Evolutionary conservation across 257 asterid genomes (phyloP).

Genomic region (Solanum paucissectum): DNA sequence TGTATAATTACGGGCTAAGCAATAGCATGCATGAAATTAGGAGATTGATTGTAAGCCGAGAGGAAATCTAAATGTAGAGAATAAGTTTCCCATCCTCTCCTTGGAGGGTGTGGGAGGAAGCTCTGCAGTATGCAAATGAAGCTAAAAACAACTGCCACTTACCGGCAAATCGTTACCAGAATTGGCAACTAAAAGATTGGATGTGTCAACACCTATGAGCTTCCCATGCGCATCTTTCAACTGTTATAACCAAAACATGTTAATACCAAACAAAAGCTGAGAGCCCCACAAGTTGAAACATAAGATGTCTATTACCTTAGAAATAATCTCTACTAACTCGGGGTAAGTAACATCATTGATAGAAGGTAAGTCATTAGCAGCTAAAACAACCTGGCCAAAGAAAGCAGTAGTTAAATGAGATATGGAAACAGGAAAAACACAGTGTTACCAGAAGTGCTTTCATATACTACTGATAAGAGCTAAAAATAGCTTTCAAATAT

Average conservation of each 20-base stretch:
- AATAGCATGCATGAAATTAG: background rate
- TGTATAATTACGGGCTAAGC: background rate
- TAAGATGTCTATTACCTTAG: conserved; percentile 38
- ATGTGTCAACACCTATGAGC: conserved; percentile 75
- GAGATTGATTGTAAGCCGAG: background rate
- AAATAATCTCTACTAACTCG: conserved; percentile 66
- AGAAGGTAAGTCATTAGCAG: conserved; percentile 93
- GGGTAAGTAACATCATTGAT: conserved; percentile 80
- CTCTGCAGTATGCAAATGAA: background rate
- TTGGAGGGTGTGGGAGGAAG: background rate
- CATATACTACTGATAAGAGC: background rate
- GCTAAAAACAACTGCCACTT: conserved; percentile 20
- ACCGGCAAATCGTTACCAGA: conserved; percentile 97
- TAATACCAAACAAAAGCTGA: conserved; percentile 9
- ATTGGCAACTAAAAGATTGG: conserved; percentile 77
- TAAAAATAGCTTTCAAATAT: background rate
- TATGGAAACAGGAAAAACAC: background rate
- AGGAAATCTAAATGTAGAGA: background rate
- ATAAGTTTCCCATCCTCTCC: background rate
- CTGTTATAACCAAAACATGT: conserved; percentile 23
- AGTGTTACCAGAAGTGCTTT: background rate
- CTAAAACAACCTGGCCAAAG: conserved; percentile 67
- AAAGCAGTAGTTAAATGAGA: background rate
- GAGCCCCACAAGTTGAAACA: background rate
- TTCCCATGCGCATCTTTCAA: conserved; percentile 79